Conservation (phyloP, 73 alveolate genomes). For the Paramecium biaurelia region DNA sequence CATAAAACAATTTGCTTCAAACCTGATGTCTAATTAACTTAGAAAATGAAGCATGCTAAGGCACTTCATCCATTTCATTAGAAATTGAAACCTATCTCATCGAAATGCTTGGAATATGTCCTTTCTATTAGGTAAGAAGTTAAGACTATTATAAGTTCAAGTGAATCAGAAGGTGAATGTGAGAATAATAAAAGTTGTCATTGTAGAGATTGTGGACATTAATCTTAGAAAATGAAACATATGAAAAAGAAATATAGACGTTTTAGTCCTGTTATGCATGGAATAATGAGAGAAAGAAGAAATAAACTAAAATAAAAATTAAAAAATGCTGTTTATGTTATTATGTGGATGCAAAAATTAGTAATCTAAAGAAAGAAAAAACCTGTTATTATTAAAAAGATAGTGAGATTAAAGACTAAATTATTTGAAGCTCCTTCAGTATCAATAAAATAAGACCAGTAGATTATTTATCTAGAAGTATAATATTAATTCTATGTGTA, state of each 20-base stretch:
- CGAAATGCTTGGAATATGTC: neutral
- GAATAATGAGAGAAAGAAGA: neutral
- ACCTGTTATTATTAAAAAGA: neutral
- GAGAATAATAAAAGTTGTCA: slow-evolving; percentile 9
- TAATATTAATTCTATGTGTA: neutral
- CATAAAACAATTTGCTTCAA: neutral
- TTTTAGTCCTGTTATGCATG: slow-evolving; percentile 20
- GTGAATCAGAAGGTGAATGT: neutral
- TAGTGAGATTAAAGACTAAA: neutral
- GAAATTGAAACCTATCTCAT: neutral
- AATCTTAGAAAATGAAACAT: neutral
- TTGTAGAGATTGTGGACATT: slow-evolving; percentile 18
- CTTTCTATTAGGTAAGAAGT: neutral
- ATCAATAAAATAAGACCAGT: neutral
- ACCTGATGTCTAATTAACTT: neutral
- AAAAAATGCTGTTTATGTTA: slow-evolving; percentile 1
- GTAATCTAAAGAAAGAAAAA: neutral
- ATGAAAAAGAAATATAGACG: neutral
- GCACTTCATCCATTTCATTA: neutral
- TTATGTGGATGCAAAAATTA: slow-evolving; percentile 29
- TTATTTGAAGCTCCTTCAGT: neutral
- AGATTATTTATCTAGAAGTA: neutral
- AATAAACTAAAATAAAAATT: neutral
- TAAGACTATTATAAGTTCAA: neutral
- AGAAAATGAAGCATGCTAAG: neutral